Conservation (phyloP, 2,329 filamentous ascomycete species). For the Venturia aucupariae region DNA sequence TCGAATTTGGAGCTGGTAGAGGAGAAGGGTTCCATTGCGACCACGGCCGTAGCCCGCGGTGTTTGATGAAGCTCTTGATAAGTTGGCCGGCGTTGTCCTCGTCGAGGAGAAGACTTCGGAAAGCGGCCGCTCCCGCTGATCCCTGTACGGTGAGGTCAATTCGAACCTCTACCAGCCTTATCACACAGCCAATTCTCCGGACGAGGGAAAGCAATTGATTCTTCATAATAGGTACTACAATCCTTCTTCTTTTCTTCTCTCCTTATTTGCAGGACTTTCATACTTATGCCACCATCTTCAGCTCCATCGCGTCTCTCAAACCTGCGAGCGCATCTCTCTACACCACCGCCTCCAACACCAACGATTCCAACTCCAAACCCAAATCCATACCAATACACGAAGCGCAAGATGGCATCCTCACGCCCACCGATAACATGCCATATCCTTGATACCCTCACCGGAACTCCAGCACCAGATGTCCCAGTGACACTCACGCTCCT, state of each 20-base stretch:
- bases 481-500: constrained; percentile 53
- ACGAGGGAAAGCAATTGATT: neutral
- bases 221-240: neutral
- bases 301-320: constrained; percentile 5
- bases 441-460: constrained; percentile 72
- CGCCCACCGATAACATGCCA: constrained; percentile 67
- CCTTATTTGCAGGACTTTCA: neutral
- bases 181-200: neutral
- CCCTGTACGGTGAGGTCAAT: neutral
- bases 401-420: neutral
- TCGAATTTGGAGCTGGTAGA: too few species aligned
- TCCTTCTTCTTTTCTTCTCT: neutral
- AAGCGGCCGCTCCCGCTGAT: neutral
- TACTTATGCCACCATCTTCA: constrained; percentile 10
- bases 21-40: too few species aligned
- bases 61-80: neutral
- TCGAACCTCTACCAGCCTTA: neutral
- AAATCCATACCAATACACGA: neutral
- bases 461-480: constrained; percentile 58
- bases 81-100: neutral
- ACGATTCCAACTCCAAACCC: neutral
- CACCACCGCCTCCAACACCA: constrained; percentile 3
- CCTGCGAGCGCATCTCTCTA: constrained; percentile 8
- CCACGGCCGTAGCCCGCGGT: neutral
- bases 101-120: neutral